These are phyloP conservation scores for Emergomyces africanus DNA, from an alignment of 2,329 filamentous ascomycete genomes.

Conservation along the genomic window DNA sequence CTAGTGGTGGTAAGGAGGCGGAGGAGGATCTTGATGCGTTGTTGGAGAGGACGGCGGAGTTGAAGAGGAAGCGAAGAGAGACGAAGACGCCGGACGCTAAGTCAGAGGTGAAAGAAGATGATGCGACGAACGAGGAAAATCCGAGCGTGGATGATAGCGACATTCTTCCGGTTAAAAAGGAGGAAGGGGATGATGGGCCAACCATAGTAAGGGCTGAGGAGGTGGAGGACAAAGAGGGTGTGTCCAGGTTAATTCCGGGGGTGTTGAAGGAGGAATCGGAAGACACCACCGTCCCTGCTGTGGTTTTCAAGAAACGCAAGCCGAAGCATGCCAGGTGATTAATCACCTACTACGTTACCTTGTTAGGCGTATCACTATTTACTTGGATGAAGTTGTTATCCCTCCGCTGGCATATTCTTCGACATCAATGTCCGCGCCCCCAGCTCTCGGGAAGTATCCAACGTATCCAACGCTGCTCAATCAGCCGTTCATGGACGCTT, in stretches of 20 bases:
- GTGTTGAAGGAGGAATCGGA: slow-evolving; percentile 11
- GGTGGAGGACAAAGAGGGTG: slow-evolving; percentile 15
- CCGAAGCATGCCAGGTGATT: slow-evolving; percentile 31
- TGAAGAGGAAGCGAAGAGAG: slow-evolving; percentile 22
- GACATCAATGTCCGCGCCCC: not conserved
- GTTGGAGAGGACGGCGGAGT: slow-evolving; percentile 27
- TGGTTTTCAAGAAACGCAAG: slow-evolving; percentile 39
- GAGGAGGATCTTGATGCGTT: slow-evolving; percentile 32
- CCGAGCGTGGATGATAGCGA: slow-evolving; percentile 2
- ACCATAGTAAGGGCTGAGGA: slow-evolving; percentile 13
- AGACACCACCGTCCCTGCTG: slow-evolving; percentile 16
- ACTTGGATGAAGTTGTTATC: not conserved
- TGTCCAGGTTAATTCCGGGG: slow-evolving; percentile 1
- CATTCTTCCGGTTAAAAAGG: slow-evolving; percentile 8
- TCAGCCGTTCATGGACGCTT: not conserved
- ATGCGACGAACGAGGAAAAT: slow-evolving; percentile 8
- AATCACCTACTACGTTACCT: not conserved
- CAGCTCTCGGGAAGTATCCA: not conserved
- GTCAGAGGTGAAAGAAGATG: slow-evolving; percentile 6
- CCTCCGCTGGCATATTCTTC: not conserved
- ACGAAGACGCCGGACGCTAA: slow-evolving; percentile 6
- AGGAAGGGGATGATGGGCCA: slow-evolving; percentile 9
- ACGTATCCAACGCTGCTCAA: not conserved
- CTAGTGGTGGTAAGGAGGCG: slow-evolving; percentile 23
- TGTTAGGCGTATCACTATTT: not conserved